Evolutionary conservation across 192 early-diverging fungal genomes (phyloP), one percentile per base, ranked within the genome.

Genomic region (Umbelopsis ramanniana): DNA sequence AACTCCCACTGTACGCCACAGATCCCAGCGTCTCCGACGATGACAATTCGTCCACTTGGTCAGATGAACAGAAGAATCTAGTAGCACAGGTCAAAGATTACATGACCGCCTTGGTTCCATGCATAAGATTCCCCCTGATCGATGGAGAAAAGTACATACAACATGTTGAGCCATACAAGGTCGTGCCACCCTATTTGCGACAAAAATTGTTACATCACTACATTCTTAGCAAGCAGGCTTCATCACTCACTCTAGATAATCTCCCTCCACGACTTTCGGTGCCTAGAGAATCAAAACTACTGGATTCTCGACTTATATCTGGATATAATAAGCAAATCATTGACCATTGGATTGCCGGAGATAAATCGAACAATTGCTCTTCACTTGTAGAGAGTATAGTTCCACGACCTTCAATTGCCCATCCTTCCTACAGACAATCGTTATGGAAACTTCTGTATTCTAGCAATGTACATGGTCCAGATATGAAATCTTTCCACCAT

Each of bases 401-500:
- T 37, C 57, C 57, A n/a, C 57, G 57, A 37, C 57, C 57, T 11
- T 63, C 57, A 0, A 29, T 37, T 17, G 57, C 57, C 7, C 57
- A 63, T 14, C 57, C 57, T 29, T 63, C 69, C 22, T 43, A 38
- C 26, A 70, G 46, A 35, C 22, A 70, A 9, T 52, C 53, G 7
- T 37, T 3, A 35, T 70, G 69, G 69, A 53, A 19, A 19, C 50
- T 53, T 8, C 22, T 48, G 21, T 70, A 70, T 46, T 54, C 50
- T 7, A 54, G 50, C 22, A 26, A 46, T 17, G 21, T 35, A 3
- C 50, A 70, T 54, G 69, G 69, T 1, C 35, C n/a, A 15, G 69
- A 70, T 19, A 54, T 54, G 50, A 52, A 46, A 14, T 19, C 48
- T 40, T 70, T 70, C 29, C 69, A 70, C 69, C 69, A 29, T 23